A percentile compares a stretch with the other conserved stretches of the same genome.
phyloP scores from a whole-genome alignment of 305 asterid species.

The Fraxinus floribunda region DNA sequence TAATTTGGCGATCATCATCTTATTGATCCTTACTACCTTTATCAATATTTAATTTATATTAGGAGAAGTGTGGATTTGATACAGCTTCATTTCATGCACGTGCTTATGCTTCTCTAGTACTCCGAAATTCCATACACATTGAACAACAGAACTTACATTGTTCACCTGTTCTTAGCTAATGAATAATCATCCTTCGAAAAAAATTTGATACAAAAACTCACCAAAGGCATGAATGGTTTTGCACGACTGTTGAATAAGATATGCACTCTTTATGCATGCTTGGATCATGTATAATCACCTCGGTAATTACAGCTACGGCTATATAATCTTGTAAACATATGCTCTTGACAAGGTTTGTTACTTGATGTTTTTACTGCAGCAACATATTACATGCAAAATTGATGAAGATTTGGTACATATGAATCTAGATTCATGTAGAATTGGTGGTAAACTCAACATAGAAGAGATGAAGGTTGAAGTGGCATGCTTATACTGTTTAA shows the following conservation, averaged over 20 bases:
- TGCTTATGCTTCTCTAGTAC: conserved; percentile 12
- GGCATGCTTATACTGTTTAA: conserved; percentile 82
- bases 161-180: not conserved
- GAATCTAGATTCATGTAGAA: conserved; percentile 42
- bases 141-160: not conserved
- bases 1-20: not conserved
- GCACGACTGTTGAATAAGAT: not conserved
- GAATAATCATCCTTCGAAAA: not conserved
- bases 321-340: conserved; percentile 14
- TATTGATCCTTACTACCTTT: not conserved
- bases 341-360: not conserved
- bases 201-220: not conserved
- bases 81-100: not conserved
- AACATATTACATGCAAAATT: conserved; percentile 54
- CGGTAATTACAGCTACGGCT: not conserved
- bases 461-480: conserved; percentile 76
- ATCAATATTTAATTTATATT: not conserved
- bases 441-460: conserved; percentile 50
- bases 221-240: conserved; percentile 10
- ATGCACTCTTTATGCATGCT: not conserved
- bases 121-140: conserved; percentile 9
- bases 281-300: not conserved
- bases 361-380: conserved; percentile 50
- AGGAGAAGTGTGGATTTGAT: not conserved
- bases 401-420: conserved; percentile 54